Conservation (phyloP, 108 stramenopile genomes). For the Parmales sp. region DNA sequence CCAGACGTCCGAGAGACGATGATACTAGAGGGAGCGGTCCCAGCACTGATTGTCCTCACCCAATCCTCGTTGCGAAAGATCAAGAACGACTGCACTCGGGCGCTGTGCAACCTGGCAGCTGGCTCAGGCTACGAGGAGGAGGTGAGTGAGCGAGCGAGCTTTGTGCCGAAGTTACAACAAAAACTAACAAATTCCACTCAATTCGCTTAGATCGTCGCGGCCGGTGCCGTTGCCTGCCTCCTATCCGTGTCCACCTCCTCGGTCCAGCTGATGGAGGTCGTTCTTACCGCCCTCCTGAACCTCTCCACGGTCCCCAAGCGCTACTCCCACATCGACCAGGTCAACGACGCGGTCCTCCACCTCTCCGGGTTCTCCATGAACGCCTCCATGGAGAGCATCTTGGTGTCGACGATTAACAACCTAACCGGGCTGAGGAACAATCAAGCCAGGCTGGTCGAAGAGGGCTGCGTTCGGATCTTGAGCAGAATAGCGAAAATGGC, state of each 20-base stretch:
- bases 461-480: neutral
- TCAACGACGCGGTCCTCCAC: constrained; percentile 11
- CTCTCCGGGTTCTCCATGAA: neutral
- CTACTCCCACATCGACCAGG: constrained; percentile 9
- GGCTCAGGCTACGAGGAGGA: neutral
- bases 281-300: neutral
- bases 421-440: constrained; percentile 10
- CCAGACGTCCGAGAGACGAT: neutral
- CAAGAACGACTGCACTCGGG: neutral
- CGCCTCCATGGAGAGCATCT: neutral
- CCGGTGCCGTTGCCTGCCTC: neutral
- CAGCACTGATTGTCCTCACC: neutral
- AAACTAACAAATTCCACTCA: too few relatives aligned
- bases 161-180: too few relatives aligned
- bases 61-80: neutral
- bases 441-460: constrained; percentile 14
- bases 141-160: too few relatives aligned
- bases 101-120: constrained; percentile 5
- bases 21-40: neutral
- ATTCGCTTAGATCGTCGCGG: neutral
- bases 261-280: neutral
- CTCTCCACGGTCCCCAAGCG: neutral
- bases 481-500: neutral
- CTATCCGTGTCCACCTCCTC: neutral
- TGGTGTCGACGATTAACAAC: constrained; percentile 2